Evolutionary conservation across 352 stramenopile genomes (phyloP).

Genomic region (Pythium vanterpoolii): DNA sequence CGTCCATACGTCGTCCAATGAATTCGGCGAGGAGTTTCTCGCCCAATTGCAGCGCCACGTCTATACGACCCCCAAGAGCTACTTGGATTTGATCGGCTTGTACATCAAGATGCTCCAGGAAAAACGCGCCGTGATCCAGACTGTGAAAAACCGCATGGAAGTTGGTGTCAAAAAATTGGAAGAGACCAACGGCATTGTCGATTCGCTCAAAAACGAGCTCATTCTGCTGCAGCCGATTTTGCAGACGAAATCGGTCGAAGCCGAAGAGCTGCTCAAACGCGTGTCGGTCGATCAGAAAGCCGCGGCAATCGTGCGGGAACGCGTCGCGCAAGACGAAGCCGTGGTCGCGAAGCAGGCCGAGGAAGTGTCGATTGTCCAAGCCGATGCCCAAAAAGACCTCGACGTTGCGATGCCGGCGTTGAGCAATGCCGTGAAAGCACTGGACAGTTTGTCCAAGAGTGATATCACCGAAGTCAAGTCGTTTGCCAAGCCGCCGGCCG

Average conservation of each 20-base stretch:
- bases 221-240: conserved; percentile 91
- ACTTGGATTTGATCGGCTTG: conserved; percentile 94
- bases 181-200: conserved; percentile 93
- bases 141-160: conserved; percentile 87
- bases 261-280: conserved; percentile 89
- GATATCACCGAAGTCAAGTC: conserved; percentile 95
- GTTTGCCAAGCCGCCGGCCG: conserved; percentile 90
- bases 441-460: conserved; percentile 90
- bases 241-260: conserved; percentile 87
- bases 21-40: conserved; percentile 87
- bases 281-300: conserved; percentile 93
- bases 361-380: conserved; percentile 89
- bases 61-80: conserved; percentile 97
- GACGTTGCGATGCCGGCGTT: conserved; percentile 92
- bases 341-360: conserved; percentile 89
- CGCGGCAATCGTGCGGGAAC: conserved; percentile 81
- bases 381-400: conserved; percentile 91
- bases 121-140: conserved; percentile 78
- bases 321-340: conserved; percentile 90
- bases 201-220: conserved; percentile 90
- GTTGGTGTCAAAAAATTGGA: conserved; percentile 92
- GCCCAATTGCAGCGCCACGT: conserved; percentile 88
- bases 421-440: conserved; percentile 84
- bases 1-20: conserved; percentile 91
- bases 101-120: conserved; percentile 92